phyloP scores from a whole-genome alignment of 2,329 filamentous ascomycete species.

The Xylariaceae sp. region DNA sequence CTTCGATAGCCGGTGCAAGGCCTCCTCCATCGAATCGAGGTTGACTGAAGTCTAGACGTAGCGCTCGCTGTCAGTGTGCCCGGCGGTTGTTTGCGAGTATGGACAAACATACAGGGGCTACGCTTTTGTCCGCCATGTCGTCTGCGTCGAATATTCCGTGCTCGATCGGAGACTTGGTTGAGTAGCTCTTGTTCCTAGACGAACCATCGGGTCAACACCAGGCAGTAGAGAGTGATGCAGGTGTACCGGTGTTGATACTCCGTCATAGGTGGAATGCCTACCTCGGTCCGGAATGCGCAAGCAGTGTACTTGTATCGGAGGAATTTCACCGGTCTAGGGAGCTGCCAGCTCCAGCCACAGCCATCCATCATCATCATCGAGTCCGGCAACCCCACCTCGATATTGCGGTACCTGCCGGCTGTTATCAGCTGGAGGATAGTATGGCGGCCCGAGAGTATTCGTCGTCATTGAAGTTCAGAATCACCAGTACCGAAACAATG shows the following conservation, averaged over 20 bases:
- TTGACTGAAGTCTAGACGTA: conserved; percentile 36
- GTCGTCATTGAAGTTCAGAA: too few relatives aligned
- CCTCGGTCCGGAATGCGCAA: too few relatives aligned
- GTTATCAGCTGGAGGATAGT: too few relatives aligned
- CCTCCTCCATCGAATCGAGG: conserved; percentile 59
- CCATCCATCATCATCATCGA: too few relatives aligned
- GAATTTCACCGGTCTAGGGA: too few relatives aligned
- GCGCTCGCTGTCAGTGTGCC: conserved; percentile 1
- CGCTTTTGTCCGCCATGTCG: conserved; percentile 28
- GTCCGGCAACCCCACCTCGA: too few relatives aligned
- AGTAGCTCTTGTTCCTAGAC: not conserved
- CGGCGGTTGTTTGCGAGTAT: not conserved
- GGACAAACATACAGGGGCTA: conserved; percentile 20
- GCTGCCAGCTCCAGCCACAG: too few relatives aligned
- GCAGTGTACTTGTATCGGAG: too few relatives aligned
- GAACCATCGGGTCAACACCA: not conserved
- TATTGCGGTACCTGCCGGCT: too few relatives aligned
- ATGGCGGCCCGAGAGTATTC: too few relatives aligned
- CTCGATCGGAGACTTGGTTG: not conserved
- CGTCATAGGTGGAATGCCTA: too few relatives aligned
- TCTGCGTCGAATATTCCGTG: not conserved
- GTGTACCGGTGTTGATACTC: not conserved
- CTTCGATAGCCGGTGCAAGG: conserved; percentile 64
- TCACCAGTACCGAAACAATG: too few relatives aligned
- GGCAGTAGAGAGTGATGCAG: not conserved